Base-by-base conservation (phyloP, 2,329 filamentous ascomycete species). In the Colletotrichum sp. region DNA sequence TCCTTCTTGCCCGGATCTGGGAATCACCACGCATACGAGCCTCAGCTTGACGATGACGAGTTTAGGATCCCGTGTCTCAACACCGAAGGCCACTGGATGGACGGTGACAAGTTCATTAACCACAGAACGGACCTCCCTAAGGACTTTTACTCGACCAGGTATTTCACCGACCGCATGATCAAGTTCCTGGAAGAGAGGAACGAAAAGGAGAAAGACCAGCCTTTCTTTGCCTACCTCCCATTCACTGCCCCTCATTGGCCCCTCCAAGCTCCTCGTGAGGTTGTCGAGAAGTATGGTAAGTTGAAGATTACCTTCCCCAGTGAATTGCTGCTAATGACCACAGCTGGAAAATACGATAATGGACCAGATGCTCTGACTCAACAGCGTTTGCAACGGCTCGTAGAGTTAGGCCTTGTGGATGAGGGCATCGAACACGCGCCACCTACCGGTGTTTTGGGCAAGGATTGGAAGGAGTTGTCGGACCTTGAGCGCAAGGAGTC, bases 1-100 rank as follows among this genome's bases (percentile, higher is more conserved):
- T 83, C 82, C 3, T 85, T 86, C 72, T 79, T 88, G 6, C 84
- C 86, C 3, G 86, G 85, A 4, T 85, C 83, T 64, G 83, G 82
- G 8, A 92, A 92, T 72, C 90, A 92, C 78, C 91, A 90, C 76
- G 89, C 86, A 34, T 91, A 87, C 71, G 89, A 90, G 79, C 90
- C 87, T 9, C 80, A 81, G 55, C 74, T 75, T 32, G 78, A 81
- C 16, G 75, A 80, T 4, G 16, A 59, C 26, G 57, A 76, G 24
- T 59, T 68, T 26, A 21, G 63, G 36, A 43, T 70, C 4, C 28
- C 66, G 18, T 39, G 57, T 65, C 36, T 67, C 48, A 24, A 64
- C 4, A 43, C 68, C 16, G 68, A 75, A 39, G 30, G 68, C 39
- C 43, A 64, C 60, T 88, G 76, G 86, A 86, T 87, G 83, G 83